A percentile compares a stretch with the other conserved stretches of the same genome.
Evolutionary conservation across 2,329 filamentous ascomycete genomes (phyloP).

Genomic region (Aspergillus pseudoglaucus): DNA sequence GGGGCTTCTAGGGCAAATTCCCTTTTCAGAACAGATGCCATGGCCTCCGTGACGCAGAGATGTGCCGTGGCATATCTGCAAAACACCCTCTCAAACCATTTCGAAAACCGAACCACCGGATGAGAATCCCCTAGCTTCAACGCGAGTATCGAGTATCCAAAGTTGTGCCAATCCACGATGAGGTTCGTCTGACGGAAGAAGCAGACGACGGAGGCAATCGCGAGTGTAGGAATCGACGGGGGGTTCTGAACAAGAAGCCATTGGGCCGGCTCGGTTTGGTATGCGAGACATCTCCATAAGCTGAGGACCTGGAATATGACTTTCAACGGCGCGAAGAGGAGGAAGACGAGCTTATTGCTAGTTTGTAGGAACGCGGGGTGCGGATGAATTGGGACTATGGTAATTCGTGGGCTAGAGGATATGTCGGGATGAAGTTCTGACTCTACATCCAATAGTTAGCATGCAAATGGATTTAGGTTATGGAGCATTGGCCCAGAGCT

Average conservation of each 20-base stretch:
- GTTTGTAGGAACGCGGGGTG: constrained; percentile 62
- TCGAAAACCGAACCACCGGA: constrained; percentile 70
- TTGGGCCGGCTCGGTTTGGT: constrained; percentile 63
- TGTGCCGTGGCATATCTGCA: constrained; percentile 65
- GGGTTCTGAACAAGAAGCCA: constrained; percentile 94
- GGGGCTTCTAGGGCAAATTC: constrained; percentile 61
- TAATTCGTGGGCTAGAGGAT: constrained; percentile 59
- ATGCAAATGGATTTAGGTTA: too few relatives aligned
- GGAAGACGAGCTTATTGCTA: constrained; percentile 66
- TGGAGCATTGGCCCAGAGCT: constrained; percentile 3
- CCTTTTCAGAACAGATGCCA: constrained; percentile 65
- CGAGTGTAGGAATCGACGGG: constrained; percentile 85
- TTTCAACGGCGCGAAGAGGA: constrained; percentile 73
- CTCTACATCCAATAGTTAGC: constrained; percentile 45
- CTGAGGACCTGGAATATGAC: constrained; percentile 73
- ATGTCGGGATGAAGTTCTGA: constrained; percentile 76
- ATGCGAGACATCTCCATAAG: constrained; percentile 66
- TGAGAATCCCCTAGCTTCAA: constrained; percentile 58
- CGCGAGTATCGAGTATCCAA: constrained; percentile 87
- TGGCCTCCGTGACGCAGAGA: constrained; percentile 83
- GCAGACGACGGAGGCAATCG: constrained; percentile 65
- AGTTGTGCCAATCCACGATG: constrained; percentile 98
- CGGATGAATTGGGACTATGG: constrained; percentile 61
- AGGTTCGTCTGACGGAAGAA: constrained; percentile 72
- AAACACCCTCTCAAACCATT: constrained; percentile 68